Conservation (phyloP, 306 rosid genomes). For the Mimosa pudica region DNA sequence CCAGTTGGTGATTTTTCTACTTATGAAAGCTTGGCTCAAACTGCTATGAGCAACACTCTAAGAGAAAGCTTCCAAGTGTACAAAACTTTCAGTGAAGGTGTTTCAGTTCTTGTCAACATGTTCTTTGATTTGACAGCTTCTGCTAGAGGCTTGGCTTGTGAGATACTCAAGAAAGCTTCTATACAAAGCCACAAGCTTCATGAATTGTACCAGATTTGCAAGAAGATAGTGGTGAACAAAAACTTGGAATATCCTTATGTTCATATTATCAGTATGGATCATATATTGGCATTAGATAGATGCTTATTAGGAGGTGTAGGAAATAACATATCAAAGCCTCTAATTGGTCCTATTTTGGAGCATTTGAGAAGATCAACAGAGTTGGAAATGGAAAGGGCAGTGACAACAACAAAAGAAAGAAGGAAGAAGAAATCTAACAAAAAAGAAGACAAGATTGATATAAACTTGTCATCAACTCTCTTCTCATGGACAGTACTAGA, state of each 20-base stretch:
- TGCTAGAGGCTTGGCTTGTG: constrained; percentile 55
- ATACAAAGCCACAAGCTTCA: constrained; percentile 54
- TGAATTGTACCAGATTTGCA: constrained; percentile 56
- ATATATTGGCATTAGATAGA: constrained; percentile 49
- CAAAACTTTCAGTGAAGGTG: constrained; percentile 51
- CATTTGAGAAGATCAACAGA: constrained; percentile 34
- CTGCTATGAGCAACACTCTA: constrained; percentile 56
- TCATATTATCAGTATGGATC: constrained; percentile 51
- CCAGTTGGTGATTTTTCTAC: constrained; percentile 43
- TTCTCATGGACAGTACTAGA: constrained; percentile 52
- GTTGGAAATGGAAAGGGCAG: constrained; percentile 37
- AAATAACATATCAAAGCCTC: constrained; percentile 29
- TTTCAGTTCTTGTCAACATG: constrained; percentile 59
- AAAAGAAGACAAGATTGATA: constrained; percentile 40
- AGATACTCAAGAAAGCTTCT: constrained; percentile 57
- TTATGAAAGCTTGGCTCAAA: constrained; percentile 47
- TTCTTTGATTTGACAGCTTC: constrained; percentile 49
- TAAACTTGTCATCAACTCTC: constrained; percentile 37
- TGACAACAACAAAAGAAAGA: constrained; percentile 26
- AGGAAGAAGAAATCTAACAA: constrained; percentile 10
- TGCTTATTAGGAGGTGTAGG: constrained; percentile 26
- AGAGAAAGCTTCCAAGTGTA: constrained; percentile 67
- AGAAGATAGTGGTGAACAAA: constrained; percentile 48
- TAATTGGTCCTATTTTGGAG: constrained; percentile 24
- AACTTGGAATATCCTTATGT: constrained; percentile 61